Percentiles rank a stretch among this genome's conserved stretches.
phyloP scores from a whole-genome alignment of 2,329 filamentous ascomycete species.

The Paraphaeosphaeria sporulosa region DNA sequence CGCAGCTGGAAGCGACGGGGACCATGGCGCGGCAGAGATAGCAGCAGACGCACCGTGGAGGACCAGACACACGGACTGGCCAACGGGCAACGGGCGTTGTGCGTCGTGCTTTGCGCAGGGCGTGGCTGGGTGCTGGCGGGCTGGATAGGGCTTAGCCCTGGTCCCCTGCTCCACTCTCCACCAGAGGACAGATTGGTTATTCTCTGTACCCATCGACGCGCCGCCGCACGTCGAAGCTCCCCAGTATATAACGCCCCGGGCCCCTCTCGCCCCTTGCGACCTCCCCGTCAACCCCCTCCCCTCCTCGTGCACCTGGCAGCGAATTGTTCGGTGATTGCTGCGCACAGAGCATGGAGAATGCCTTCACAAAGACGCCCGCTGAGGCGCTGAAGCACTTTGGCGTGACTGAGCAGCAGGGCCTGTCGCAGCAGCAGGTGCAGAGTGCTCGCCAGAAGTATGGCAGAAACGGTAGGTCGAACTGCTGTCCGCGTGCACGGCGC shows the following conservation, averaged over 20 bases:
- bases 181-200: constrained; percentile 31
- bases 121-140: no score
- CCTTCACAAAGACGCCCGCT: constrained; percentile 58
- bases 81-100: constrained; percentile 1
- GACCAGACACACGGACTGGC: background rate
- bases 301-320: background rate
- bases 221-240: background rate
- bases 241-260: constrained; percentile 15
- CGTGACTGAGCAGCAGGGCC: constrained; percentile 59
- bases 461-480: constrained; percentile 58
- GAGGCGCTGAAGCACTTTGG: constrained; percentile 62
- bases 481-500: background rate
- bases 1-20: background rate
- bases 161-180: background rate
- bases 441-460: constrained; percentile 59
- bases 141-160: no score
- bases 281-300: background rate
- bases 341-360: constrained; percentile 58
- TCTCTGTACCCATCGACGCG: constrained; percentile 9
- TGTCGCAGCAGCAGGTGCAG: constrained; percentile 59
- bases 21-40: no score
- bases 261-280: background rate
- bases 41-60: background rate
- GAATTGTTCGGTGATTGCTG: constrained; percentile 1
- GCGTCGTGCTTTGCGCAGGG: background rate